Percentiles rank a stretch among this genome's conserved stretches.
Evolutionary conservation across 208 protist species (phyloP).

Genomic region (Crithidia sp.): DNA sequence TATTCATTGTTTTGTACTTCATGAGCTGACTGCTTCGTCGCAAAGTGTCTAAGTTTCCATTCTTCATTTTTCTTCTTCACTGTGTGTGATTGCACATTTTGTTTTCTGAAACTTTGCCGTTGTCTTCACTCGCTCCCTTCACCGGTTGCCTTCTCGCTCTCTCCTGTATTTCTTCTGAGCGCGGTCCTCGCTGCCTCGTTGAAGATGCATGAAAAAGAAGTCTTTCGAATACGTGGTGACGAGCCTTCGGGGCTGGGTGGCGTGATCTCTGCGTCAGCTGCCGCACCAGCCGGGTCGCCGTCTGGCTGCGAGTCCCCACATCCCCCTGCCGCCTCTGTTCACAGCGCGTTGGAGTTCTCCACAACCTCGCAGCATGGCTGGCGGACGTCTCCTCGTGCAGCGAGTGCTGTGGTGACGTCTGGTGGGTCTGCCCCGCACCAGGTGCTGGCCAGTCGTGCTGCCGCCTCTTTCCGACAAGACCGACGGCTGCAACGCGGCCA

Average conservation of each 20-base stretch:
- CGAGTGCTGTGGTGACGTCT: background rate
- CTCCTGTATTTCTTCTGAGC: conserved; percentile 11
- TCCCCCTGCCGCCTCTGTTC: too few species aligned
- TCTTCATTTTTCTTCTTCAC: background rate
- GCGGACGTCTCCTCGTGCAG: conserved; percentile 2
- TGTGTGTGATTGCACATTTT: too few species aligned
- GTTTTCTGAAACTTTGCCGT: too few species aligned
- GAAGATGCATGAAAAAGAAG: conserved; percentile 34
- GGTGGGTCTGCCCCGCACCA: conserved; percentile 8
- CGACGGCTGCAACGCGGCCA: conserved; percentile 30
- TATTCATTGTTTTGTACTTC: background rate
- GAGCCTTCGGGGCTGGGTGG: background rate
- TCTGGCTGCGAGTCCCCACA: too few species aligned
- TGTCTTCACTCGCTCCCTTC: background rate
- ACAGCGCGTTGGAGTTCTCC: background rate
- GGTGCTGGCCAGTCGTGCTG: conserved; percentile 22
- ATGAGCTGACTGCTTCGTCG: background rate
- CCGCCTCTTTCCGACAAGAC: conserved; percentile 36
- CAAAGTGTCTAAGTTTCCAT: background rate
- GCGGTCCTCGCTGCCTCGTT: background rate
- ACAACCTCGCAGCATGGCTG: background rate
- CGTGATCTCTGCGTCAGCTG: background rate
- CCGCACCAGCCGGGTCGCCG: too few species aligned
- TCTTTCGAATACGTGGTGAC: conserved; percentile 42
- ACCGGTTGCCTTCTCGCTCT: conserved; percentile 5